Base-by-base conservation (phyloP, 805 yeast genomes). In the Dipodascus albidus region DNA sequence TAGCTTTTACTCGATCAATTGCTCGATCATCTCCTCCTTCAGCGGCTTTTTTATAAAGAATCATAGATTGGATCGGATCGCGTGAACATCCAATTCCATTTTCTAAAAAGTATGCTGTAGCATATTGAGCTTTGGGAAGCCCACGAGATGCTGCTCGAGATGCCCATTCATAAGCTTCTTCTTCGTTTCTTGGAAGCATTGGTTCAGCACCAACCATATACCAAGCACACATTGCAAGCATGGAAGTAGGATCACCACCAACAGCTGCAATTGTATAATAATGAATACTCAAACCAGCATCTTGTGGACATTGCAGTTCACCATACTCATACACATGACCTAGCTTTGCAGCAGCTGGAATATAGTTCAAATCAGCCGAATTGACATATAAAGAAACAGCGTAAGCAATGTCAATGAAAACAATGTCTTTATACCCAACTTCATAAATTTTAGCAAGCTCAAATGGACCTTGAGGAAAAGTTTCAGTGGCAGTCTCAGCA, bases 141-240 rank as follows among this genome's bases (percentile, higher is more conserved):
- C 87, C 87, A 42, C 80, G 70, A 47, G 77, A 74, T 0, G 98
- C 97, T 0, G 98, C 91, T 58, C 87, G 75, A 52, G 79, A 71
- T 1, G 97, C 97, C 98, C 98, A 93, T 62, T 87, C 93, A 66
- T 83, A 91, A 1, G 97, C 95, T 68, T 90, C 96, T 52, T 71
- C 77, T 53, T 83, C 85, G 66, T 90, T 91, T 57, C 79, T 78
- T 6, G 82, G 83, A 60, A 93, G 75, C 49, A 78, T 79, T n/a
- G 93, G 90, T 33, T 85, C 90, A 33, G 87, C 82, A 0, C 99
- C 99, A 23, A 88, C 84, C 67, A 91, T 74, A 66, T 91, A 93
- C 97, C 98, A 93, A 1, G 97, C 96, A 67, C 97, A 90, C 72
- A 91, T 74, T 1, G 96, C 90, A 62, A 91, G 74, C 96, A 91